Conservation (phyloP, 2,329 filamentous ascomycete species). For the Cytospora mali region DNA sequence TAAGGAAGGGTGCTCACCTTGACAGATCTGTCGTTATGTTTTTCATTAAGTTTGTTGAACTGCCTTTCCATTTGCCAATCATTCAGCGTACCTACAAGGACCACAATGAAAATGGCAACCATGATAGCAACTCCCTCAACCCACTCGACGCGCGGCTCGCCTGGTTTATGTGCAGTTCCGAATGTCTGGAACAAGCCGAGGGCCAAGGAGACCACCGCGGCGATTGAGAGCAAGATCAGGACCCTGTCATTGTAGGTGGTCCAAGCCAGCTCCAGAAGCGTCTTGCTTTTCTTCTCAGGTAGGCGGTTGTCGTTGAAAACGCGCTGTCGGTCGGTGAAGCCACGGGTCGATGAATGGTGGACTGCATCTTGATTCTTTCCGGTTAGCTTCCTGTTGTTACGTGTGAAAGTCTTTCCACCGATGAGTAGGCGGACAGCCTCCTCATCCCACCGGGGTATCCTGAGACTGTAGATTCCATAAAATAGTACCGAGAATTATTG, state of each 20-base stretch:
- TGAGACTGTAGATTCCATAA: no score
- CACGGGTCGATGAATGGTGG: conserved; percentile 22
- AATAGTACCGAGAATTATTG: no score
- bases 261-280: conserved; percentile 65
- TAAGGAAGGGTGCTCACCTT: background rate
- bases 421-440: no score
- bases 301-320: conserved; percentile 63
- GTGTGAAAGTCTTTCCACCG: no score
- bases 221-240: conserved; percentile 66
- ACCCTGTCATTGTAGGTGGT: conserved; percentile 70
- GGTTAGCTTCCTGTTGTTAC: background rate
- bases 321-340: conserved; percentile 54
- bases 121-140: conserved; percentile 69
- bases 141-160: conserved; percentile 59
- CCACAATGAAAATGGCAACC: conserved; percentile 66
- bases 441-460: no score
- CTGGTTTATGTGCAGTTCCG: conserved; percentile 47
- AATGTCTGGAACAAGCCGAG: conserved; percentile 70
- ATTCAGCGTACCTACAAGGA: conserved; percentile 63
- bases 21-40: conserved; percentile 66
- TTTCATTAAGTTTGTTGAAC: conserved; percentile 62
- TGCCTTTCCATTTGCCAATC: conserved; percentile 71
- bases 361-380: background rate
- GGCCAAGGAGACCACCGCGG: conserved; percentile 66
- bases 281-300: conserved; percentile 64